phyloP scores from a whole-genome alignment of 768 basidiomycete species.

The Coprinellus aureogranulatus region DNA sequence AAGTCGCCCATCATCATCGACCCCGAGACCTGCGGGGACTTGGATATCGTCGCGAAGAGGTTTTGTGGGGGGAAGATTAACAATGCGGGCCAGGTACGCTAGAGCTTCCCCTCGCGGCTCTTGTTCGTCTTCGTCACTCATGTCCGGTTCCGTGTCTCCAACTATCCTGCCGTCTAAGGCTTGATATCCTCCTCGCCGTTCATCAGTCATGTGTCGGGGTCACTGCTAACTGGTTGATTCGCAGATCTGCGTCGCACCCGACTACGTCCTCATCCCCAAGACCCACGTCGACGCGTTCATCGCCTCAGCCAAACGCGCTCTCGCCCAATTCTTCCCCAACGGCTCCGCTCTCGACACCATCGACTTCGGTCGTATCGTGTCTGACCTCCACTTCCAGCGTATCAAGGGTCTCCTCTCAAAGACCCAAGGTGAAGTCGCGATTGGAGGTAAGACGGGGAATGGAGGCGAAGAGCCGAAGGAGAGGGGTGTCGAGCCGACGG shows the following conservation, averaged over 20 bases:
- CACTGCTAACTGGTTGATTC: not conserved
- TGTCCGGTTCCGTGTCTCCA: not conserved
- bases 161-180: not conserved
- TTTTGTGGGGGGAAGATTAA: constrained; percentile 64
- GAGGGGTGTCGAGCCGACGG: constrained; percentile 55
- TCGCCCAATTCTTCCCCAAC: constrained; percentile 51
- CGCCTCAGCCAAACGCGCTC: constrained; percentile 40
- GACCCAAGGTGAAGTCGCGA: constrained; percentile 56
- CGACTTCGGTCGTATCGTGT: constrained; percentile 52
- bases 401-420: constrained; percentile 47
- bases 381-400: constrained; percentile 51
- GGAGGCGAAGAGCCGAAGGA: constrained; percentile 40
- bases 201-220: not conserved
- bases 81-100: constrained; percentile 63
- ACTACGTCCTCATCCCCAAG: constrained; percentile 41
- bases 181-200: not conserved
- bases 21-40: constrained; percentile 13
- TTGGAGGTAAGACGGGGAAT: constrained; percentile 36
- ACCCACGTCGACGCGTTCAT: constrained; percentile 47
- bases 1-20: constrained; percentile 49
- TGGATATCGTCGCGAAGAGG: constrained; percentile 54
- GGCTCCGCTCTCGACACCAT: constrained; percentile 41
- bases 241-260: constrained; percentile 62
- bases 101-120: too few species aligned
- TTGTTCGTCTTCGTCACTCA: not conserved